Evolutionary conservation across 306 rosid species (phyloP).

Genomic region (Comarum palustre): DNA sequence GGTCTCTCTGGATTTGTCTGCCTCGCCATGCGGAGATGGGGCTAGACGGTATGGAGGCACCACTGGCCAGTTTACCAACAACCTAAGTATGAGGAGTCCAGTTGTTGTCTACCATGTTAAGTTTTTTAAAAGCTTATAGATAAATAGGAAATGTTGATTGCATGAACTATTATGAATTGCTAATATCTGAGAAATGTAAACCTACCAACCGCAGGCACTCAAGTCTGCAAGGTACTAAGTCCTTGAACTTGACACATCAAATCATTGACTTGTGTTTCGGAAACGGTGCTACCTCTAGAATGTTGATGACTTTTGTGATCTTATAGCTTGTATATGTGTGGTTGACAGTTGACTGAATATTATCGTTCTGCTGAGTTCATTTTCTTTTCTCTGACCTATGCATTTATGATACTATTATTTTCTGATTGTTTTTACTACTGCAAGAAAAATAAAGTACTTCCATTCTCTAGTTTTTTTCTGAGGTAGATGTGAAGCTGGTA

Average conservation of each 20-base stretch:
- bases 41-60: neutral
- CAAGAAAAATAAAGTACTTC: conserved; percentile 3
- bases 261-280: neutral
- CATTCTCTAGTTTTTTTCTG: conserved; percentile 63
- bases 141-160: neutral
- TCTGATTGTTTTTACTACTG: neutral
- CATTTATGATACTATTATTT: neutral
- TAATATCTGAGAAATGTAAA: neutral
- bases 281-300: neutral
- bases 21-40: neutral
- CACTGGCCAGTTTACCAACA: neutral
- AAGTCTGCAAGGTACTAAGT: neutral
- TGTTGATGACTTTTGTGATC: neutral
- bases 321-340: neutral
- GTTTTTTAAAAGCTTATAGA: neutral
- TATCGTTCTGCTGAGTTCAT: neutral
- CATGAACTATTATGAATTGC: neutral
- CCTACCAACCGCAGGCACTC: neutral
- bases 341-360: neutral
- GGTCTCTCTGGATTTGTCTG: neutral
- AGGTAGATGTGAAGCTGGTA: conserved; percentile 94
- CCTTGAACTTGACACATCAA: neutral
- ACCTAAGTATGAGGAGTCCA: neutral
- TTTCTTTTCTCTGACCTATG: neutral
- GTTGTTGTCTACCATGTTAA: neutral